Evolutionary conservation across 208 protist species (phyloP), one percentile per base, ranked within the genome.

Genomic region (Phytomonas serpens): DNA sequence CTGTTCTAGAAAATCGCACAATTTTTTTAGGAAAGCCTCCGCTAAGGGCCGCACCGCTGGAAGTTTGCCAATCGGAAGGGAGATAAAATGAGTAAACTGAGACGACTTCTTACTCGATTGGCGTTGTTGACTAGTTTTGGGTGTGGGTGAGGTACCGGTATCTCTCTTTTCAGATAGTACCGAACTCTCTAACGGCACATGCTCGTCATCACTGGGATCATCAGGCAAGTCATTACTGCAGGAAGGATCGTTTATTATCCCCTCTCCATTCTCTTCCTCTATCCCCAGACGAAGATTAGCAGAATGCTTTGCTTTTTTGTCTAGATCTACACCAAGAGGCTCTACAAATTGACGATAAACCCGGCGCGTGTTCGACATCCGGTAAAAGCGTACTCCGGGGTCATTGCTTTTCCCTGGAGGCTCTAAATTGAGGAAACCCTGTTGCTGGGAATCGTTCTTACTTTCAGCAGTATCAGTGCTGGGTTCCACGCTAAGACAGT

Each of bases 31-130:
- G 47, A 91, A 67, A 4, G 76, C 68, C 36, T 77, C 73, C 3
- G 78, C 77, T 30, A 68, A 71, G 19, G 63, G 30, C 33, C 67
- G 61, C 23, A 84, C 79, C 34, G 69, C 70, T 2, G 79, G 69
- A 38, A 87, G 36, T 64, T 82, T 89, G 19, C 86, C 88, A 19
- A 95, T 74, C 11, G 90, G 88, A 14, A 95, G 69, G 0, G 90
- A 82, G 1, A 95, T 61, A 68, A 95, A 95, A 77, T 95, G 90
- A 3, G 90, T 95, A 79, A 86, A 95, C 38, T 14, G 62, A 57
- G n/a, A 57, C 36, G 29, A 38, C 42, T 63, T 62, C 61, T n/a
- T 78, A 65, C 4, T 74, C 38, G 1, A 61, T 42, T n/a, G 78
- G 65, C 23, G 71, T 32, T 6, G 70, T 57, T 6, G 64, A 75